Base-by-base conservation (phyloP, 106 monocot genomes). In the Gastrodia elata region DNA sequence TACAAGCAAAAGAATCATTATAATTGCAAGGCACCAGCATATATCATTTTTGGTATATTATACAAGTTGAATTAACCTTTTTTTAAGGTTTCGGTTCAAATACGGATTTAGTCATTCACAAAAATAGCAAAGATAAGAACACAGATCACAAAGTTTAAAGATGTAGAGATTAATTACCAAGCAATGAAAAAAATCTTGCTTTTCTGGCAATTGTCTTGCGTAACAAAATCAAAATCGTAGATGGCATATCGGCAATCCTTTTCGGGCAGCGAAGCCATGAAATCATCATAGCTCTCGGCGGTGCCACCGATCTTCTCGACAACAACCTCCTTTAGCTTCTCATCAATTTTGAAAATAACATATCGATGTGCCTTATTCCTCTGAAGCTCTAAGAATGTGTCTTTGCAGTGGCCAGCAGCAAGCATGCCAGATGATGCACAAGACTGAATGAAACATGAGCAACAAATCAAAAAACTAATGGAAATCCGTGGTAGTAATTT, bases 231-330 rank as follows among this genome's bases (percentile, higher is more conserved):
- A 68, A 76, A 76, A 49, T 76, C 76, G 49, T 68, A 76, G 28
- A 77, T 58, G 0, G 77, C 77, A 70, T 70, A 77, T 70, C 77
- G 52, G 28, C 77, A 77, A 70, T 77, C 77, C 27, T 77, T 77
- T 57, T 78, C 65, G 27, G 78, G 72, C 7, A 78, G 73, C 43
- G 78, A 72, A 22, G 41, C 49, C 65, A 78, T 28, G 33, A 78
- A 78, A 30, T 78, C 78, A 73, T 78, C 65, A 67, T 46, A 78
- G 73, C 78, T 78, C 33, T 78, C 78, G 36, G 78, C 30, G 35
- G 78, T 43, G 64, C 64, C 78, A 64, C 78, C 78, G 65, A 73
- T 78, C 38, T 78, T 78, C 64, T 78, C 78, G 24, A 78, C 78
- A 46, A 78, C 37, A 49, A 78, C 78, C 73, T 78, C 65, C 73